Conservation (phyloP, 2,329 filamentous ascomycete genomes). For the Didymella sp. region DNA sequence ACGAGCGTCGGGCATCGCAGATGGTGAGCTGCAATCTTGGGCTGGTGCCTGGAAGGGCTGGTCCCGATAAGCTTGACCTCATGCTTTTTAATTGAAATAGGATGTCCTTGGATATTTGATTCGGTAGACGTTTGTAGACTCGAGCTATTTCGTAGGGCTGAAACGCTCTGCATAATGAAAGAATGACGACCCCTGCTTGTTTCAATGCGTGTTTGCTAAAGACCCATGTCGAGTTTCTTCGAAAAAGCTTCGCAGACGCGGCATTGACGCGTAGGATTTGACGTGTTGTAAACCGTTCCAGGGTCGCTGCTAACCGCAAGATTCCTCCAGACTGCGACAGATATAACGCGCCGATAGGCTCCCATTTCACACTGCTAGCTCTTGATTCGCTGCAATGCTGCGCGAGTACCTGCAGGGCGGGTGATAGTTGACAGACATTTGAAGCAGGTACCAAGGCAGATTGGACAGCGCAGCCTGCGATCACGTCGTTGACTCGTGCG, state of each 20-base stretch:
- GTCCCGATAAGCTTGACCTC: conserved; percentile 7
- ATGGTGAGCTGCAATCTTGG: conserved; percentile 11
- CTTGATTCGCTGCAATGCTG: conserved; percentile 5
- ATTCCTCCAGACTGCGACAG: not conserved
- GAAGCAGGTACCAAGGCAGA: conserved; percentile 15
- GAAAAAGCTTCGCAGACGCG: not conserved
- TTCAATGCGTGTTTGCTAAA: conserved; percentile 7
- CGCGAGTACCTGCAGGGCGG: conserved; percentile 14
- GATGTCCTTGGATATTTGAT: conserved; percentile 2
- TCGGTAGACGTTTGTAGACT: conserved; percentile 10
- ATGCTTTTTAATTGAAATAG: conserved; percentile 12
- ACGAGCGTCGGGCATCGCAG: conserved; percentile 17
- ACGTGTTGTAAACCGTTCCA: not conserved
- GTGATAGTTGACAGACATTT: conserved; percentile 1
- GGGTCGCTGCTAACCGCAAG: not conserved
- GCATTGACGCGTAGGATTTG: conserved; percentile 3
- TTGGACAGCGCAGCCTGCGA: conserved; percentile 16
- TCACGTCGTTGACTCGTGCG: conserved; percentile 15
- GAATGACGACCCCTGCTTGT: conserved; percentile 15
- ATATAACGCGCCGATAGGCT: not conserved
- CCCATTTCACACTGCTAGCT: not conserved
- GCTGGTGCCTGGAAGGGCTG: not conserved
- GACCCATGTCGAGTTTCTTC: not conserved
- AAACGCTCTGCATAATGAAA: conserved; percentile 22
- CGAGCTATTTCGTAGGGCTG: conserved; percentile 13